A percentile compares a stretch with the other conserved stretches of the same genome.
Evolutionary conservation across 2,329 filamentous ascomycete genomes (phyloP).

Genomic region (Fusarium sp.): DNA sequence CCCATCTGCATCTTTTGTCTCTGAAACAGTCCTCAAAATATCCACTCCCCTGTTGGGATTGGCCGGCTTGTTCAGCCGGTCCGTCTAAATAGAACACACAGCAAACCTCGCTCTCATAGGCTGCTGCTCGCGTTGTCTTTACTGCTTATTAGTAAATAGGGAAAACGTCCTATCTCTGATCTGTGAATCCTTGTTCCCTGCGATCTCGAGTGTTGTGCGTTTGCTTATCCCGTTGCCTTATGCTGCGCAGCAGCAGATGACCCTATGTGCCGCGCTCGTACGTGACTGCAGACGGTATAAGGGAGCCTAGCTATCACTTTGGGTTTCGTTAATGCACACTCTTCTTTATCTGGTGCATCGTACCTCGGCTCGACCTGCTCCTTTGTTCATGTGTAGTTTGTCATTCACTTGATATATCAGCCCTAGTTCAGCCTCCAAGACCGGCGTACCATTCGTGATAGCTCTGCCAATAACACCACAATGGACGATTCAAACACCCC

Average conservation of each 20-base stretch:
- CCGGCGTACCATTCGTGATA: not conserved
- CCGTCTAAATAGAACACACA: constrained; percentile 16
- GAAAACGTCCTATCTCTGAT: constrained; percentile 22
- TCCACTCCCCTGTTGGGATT: constrained; percentile 20
- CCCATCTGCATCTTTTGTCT: constrained; percentile 24
- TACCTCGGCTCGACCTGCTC: constrained; percentile 20
- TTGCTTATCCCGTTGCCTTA: constrained; percentile 14
- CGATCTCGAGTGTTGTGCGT: constrained; percentile 9
- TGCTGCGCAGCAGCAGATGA: constrained; percentile 25
- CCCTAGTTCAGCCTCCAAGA: constrained; percentile 4
- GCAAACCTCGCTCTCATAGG: constrained; percentile 14
- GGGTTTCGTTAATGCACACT: constrained; percentile 4
- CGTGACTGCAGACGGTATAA: constrained; percentile 23
- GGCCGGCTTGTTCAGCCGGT: constrained; percentile 24
- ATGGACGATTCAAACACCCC: constrained; percentile 46
- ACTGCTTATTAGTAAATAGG: constrained; percentile 16
- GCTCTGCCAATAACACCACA: not conserved
- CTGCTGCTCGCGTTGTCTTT: not conserved
- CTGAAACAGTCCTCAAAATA: constrained; percentile 8
- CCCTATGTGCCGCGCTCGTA: constrained; percentile 26
- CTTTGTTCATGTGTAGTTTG: not conserved
- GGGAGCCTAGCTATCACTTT: constrained; percentile 12
- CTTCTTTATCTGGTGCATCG: constrained; percentile 4
- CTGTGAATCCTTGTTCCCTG: constrained; percentile 35
- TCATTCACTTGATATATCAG: constrained; percentile 9